Evolutionary conservation across 305 asterid genomes (phyloP).

Genomic region (Solanum hybrid): DNA sequence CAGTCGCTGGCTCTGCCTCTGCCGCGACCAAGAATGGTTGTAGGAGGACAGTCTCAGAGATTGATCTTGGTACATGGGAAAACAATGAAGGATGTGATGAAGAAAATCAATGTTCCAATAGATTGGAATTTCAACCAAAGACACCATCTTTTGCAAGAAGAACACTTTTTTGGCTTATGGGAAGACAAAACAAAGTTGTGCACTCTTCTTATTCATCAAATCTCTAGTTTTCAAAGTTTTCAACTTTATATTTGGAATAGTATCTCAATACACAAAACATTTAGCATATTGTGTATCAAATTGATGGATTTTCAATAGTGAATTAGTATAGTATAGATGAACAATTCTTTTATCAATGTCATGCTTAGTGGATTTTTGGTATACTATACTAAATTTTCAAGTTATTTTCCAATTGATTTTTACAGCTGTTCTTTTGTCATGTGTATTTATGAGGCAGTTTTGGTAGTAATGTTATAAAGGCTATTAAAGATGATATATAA

Average conservation of each 20-base stretch:
- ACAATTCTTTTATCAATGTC: background rate
- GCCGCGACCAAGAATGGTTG: slow-evolving; percentile 17
- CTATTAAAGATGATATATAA: background rate
- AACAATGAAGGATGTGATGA: slow-evolving; percentile 36
- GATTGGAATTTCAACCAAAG: slow-evolving; percentile 55
- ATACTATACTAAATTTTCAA: background rate
- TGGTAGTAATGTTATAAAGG: background rate
- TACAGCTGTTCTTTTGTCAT: background rate
- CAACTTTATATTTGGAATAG: background rate
- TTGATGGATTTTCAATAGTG: background rate
- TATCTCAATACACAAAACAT: background rate
- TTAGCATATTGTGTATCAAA: background rate
- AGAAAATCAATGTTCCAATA: slow-evolving; percentile 42
- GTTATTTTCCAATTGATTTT: background rate
- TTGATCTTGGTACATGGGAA: slow-evolving; percentile 45
- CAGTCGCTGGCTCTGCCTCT: background rate
- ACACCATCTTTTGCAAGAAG: slow-evolving; percentile 67
- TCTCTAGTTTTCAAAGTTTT: slow-evolving; percentile 20
- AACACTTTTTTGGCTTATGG: slow-evolving; percentile 75
- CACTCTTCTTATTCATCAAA: slow-evolving; percentile 40
- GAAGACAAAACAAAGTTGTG: slow-evolving; percentile 66
- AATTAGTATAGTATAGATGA: background rate
- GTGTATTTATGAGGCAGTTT: background rate
- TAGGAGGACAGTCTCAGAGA: slow-evolving; percentile 51
- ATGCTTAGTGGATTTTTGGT: background rate